phyloP scores from a whole-genome alignment of 73 alveolate genomes.

The Durusdinium trenchii region DNA sequence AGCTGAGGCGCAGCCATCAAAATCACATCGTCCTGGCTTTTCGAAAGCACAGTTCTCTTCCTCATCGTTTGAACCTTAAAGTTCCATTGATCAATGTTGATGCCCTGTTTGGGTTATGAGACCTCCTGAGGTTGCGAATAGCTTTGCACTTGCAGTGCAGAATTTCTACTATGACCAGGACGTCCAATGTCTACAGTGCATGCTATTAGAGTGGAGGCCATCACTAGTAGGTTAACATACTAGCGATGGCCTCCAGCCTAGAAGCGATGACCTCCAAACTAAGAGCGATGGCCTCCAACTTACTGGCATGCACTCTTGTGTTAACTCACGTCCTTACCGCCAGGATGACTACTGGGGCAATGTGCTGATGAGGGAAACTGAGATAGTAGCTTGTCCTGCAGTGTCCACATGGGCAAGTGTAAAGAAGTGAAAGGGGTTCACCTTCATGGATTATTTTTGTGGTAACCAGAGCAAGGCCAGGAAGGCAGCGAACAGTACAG shows the following conservation, averaged over 20 bases:
- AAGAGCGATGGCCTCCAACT: background rate
- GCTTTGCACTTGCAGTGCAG: slow-evolving; percentile 77
- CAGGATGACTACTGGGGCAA: slow-evolving; percentile 89
- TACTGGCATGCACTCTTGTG: background rate
- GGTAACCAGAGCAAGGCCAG: too few relatives aligned
- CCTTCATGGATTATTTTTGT: too few relatives aligned
- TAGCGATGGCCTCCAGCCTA: background rate
- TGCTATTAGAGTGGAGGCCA: background rate
- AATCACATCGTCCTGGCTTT: slow-evolving; percentile 65
- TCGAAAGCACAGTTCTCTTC: slow-evolving; percentile 40
- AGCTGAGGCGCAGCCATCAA: slow-evolving; percentile 62
- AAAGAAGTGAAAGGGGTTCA: background rate
- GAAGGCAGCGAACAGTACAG: too few relatives aligned
- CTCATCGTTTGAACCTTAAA: slow-evolving; percentile 15
- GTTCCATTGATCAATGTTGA: background rate
- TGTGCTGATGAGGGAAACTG: slow-evolving; percentile 58
- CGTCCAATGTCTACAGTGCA: background rate
- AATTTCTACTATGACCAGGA: slow-evolving; percentile 85
- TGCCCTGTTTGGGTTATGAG: background rate
- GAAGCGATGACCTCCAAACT: background rate
- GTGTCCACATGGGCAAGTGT: background rate
- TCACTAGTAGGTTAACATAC: background rate
- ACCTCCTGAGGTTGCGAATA: slow-evolving; percentile 57
- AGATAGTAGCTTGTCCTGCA: background rate
- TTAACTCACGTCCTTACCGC: background rate